phyloP scores from a whole-genome alignment of 1,139 yeast genomes.

The Lodderomyces margitis region DNA sequence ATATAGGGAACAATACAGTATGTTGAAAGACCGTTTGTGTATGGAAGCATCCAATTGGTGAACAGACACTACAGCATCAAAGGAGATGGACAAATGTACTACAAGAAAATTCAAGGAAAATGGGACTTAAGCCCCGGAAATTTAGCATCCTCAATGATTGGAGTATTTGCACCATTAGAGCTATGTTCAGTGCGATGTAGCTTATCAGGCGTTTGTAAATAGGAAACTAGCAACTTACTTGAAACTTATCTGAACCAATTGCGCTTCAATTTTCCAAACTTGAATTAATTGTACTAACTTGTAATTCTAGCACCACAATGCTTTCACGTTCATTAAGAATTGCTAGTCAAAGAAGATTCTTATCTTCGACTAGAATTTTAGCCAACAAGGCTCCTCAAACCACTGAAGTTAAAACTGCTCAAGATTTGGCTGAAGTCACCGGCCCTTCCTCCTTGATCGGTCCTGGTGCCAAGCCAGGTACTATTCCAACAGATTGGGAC shows the following conservation, averaged over 20 bases:
- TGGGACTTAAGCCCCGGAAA: no score
- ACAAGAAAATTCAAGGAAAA: no score
- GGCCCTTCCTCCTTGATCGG: slow-evolving; percentile 84
- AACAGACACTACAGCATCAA: no score
- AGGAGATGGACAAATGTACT: no score
- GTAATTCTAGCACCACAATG: slow-evolving; percentile 20
- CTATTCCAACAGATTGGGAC: slow-evolving; percentile 89
- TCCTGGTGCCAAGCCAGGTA: slow-evolving; percentile 80
- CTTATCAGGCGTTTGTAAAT: no score
- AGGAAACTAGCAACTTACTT: no score
- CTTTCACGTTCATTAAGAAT: slow-evolving; percentile 41
- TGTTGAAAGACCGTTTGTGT: no score
- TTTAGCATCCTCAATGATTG: no score
- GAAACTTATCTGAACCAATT: background rate
- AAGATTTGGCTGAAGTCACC: slow-evolving; percentile 70
- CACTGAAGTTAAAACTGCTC: slow-evolving; percentile 55
- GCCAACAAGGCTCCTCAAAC: slow-evolving; percentile 18
- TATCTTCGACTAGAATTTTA: slow-evolving; percentile 36
- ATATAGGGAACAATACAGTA: no score
- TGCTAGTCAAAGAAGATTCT: slow-evolving; percentile 42
- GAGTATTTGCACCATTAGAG: no score
- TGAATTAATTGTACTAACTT: slow-evolving; percentile 8
- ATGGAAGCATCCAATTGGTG: no score
- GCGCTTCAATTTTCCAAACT: background rate
- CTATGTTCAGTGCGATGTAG: no score